Evolutionary conservation across 2,329 filamentous ascomycete species (phyloP), one percentile per base, ranked within the genome.

Genomic region (Pseudogymnoascus sp.): DNA sequence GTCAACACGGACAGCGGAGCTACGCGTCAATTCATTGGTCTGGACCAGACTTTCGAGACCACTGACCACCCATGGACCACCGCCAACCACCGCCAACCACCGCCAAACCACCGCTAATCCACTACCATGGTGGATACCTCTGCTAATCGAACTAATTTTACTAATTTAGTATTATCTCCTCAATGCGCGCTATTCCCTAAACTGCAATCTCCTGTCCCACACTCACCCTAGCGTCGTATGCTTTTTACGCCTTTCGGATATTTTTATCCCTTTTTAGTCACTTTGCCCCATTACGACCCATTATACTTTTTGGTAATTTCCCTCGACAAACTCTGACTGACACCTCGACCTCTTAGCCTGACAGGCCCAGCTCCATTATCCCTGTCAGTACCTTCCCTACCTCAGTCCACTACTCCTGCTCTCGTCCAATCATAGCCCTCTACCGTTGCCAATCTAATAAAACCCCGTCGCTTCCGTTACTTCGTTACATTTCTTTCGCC

Each of bases 401-500:
- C 49, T 22, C 16, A 33, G 49, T 19, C 49, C 49, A 55, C 49
- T 55, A 33, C 49, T 55, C 49, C 49, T 33, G 25, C 49, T 55
- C 49, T 55, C 5, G n/a, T 33, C 49, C 49, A 55, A 33, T 55
- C 49, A 55, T 5, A 55, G 8, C 9, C 9, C n/a, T 7, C 11
- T n/a, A 1, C 9, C 25, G n/a, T 33, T 55, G 49, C 49, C 49
- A 33, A 55, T 55, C 49, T 55, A 55, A 55, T 55, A 55, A 33
- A 55, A 55, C 49, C 49, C 49, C 49, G 49, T 55, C 49, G 49
- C 49, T 33, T 55, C 49, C 28, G 49, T 55, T 55, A 55, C 49
- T 55, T 55, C 49, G 49, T 19, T 55, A 55, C 49, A 55, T 55
- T 55, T 55, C 49, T 55, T 55, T 55, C 49, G 49, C 49, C 49